These are phyloP conservation scores for Pelargonium exstipulatum DNA, from an alignment of 441 rosid genomes.

Conservation along the genomic window DNA sequence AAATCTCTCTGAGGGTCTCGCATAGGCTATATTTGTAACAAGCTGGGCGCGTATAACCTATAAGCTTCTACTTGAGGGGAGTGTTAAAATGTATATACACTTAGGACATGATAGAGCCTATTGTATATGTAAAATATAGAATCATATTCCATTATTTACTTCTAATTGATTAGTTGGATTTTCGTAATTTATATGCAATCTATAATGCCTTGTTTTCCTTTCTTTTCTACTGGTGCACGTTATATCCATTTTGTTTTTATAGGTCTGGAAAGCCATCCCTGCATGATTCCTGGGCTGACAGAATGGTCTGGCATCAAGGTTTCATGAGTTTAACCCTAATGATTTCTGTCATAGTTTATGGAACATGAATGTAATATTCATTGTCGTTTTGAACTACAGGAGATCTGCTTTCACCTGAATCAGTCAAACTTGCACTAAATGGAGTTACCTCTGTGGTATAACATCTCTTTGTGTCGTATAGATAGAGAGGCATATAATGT, in stretches of 20 bases:
- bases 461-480: conserved; percentile 7
- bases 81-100: too few relatives aligned
- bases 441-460: conserved; percentile 40
- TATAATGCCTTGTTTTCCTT: too few relatives aligned
- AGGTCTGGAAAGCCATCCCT: conserved; percentile 44
- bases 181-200: too few relatives aligned
- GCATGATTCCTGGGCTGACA: conserved; percentile 35
- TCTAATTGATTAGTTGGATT: too few relatives aligned
- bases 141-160: too few relatives aligned
- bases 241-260: not conserved
- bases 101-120: too few relatives aligned
- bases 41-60: too few relatives aligned
- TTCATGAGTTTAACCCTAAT: not conserved
- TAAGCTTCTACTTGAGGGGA: too few relatives aligned
- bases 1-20: too few relatives aligned
- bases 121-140: too few relatives aligned
- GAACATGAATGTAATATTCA: not conserved
- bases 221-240: not conserved
- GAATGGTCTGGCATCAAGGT: conserved; percentile 41
- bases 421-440: conserved; percentile 34
- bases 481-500: not conserved
- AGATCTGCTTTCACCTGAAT: conserved; percentile 39
- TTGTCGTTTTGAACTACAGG: conserved; percentile 26
- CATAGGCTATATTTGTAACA: too few relatives aligned
- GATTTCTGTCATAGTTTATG: not conserved